Conservation (phyloP, 2,329 filamentous ascomycete species). For the Tolypocladium capitatum region DNA sequence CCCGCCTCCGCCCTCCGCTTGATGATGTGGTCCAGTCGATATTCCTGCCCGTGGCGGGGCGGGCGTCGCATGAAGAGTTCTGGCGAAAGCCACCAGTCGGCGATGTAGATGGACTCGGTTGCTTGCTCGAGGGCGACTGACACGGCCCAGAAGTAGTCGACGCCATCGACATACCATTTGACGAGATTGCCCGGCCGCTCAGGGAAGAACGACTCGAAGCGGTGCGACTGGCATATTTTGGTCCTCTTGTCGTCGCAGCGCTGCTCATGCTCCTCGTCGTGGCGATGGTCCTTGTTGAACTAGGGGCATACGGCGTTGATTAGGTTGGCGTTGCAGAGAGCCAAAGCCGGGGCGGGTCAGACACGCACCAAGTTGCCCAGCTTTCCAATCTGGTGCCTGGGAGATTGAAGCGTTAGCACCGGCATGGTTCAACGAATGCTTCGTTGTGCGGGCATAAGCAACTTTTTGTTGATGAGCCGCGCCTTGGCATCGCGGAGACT, state of each 20-base stretch:
- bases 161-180: constrained; percentile 96
- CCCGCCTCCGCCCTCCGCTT: constrained; percentile 84
- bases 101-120: constrained; percentile 88
- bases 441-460: too few species aligned
- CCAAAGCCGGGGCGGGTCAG: neutral
- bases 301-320: constrained; percentile 13
- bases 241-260: constrained; percentile 68
- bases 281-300: constrained; percentile 80
- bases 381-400: constrained; percentile 45
- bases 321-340: neutral
- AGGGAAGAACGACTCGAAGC: constrained; percentile 85
- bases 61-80: constrained; percentile 78
- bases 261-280: constrained; percentile 87
- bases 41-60: constrained; percentile 70
- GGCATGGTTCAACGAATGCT: neutral
- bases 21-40: constrained; percentile 71
- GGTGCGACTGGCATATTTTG: constrained; percentile 57
- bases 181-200: constrained; percentile 72
- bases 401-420: neutral
- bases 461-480: constrained; percentile 46
- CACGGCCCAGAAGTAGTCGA: constrained; percentile 92
- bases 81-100: constrained; percentile 92
- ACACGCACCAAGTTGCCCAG: constrained; percentile 43
- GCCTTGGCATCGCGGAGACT: constrained; percentile 45
- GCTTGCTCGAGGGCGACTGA: constrained; percentile 81